Evolutionary conservation across 495 filamentous ascomycete genomes (phyloP).

Genomic region (Astrothelium macrocarpum): DNA sequence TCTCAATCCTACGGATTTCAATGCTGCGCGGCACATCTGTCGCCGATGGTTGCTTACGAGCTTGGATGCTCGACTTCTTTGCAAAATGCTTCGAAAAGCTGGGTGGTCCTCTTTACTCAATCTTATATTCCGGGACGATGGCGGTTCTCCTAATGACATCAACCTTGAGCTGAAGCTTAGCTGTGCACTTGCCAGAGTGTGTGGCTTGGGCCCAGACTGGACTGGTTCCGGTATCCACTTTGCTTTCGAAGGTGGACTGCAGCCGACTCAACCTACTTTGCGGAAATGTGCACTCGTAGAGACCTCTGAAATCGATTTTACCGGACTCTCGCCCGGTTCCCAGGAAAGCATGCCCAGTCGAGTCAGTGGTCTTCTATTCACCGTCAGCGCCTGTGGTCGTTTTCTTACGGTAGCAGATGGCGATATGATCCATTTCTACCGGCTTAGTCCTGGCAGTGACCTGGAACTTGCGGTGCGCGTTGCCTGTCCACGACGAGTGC

Average conservation of each 20-base stretch:
- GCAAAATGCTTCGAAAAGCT: slow-evolving; percentile 44
- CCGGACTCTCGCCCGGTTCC: slow-evolving; percentile 25
- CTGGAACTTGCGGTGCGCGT: slow-evolving; percentile 44
- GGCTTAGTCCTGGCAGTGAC: slow-evolving; percentile 33
- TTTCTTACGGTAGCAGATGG: slow-evolving; percentile 51
- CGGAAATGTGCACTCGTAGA: background rate
- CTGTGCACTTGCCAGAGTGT: background rate
- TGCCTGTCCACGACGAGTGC: slow-evolving; percentile 48
- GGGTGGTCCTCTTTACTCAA: slow-evolving; percentile 37
- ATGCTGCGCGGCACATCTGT: slow-evolving; percentile 57
- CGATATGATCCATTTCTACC: slow-evolving; percentile 53
- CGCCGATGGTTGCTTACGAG: slow-evolving; percentile 56
- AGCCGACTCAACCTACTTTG: background rate
- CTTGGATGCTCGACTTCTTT: slow-evolving; percentile 44
- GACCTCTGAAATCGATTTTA: slow-evolving; percentile 27
- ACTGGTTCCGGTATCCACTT: background rate
- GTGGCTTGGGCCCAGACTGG: background rate
- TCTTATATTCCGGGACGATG: background rate
- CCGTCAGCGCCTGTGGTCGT: slow-evolving; percentile 49
- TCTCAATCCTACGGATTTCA: slow-evolving; percentile 52
- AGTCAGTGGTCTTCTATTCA: slow-evolving; percentile 36
- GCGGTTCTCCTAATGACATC: background rate
- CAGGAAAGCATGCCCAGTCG: background rate
- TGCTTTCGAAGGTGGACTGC: background rate
- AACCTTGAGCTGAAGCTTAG: background rate